Conservation (phyloP, 768 basidiomycete species). For the Russula abietina region DNA sequence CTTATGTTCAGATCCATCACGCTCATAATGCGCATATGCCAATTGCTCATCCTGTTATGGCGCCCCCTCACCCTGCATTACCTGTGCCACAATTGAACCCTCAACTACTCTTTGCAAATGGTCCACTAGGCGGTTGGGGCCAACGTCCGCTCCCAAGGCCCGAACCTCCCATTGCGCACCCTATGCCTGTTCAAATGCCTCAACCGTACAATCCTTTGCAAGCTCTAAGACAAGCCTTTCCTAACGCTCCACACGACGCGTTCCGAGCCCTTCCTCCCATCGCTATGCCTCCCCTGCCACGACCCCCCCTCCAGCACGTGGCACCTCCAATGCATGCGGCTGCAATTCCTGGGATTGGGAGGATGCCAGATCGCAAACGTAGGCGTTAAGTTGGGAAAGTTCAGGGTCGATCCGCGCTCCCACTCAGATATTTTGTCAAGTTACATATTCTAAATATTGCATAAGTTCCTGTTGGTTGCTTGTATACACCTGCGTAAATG, state of each 20-base stretch:
- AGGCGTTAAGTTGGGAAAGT: not conserved
- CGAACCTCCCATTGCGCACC: not conserved
- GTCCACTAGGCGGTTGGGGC: not conserved
- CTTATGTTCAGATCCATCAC: slow-evolving; percentile 18
- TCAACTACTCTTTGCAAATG: slow-evolving; percentile 8
- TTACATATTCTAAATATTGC: not conserved
- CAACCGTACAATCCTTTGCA: not conserved
- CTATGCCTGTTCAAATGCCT: not conserved
- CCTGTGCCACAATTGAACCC: not conserved
- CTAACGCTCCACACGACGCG: not conserved
- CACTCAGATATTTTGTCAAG: not conserved
- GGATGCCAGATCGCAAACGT: slow-evolving; percentile 1
- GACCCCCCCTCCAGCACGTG: not conserved
- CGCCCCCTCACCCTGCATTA: slow-evolving; percentile 1
- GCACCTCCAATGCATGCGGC: not conserved
- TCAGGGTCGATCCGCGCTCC: not conserved
- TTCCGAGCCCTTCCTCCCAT: not conserved
- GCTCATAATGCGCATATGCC: slow-evolving; percentile 16
- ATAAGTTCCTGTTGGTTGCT: not conserved
- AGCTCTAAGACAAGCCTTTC: not conserved
- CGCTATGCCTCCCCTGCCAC: slow-evolving; percentile 1
- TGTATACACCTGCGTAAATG: not conserved
- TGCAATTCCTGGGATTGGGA: slow-evolving; percentile 1
- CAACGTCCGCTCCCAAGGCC: not conserved
- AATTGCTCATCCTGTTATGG: slow-evolving; percentile 16